Evolutionary conservation across 306 rosid species (phyloP), one percentile per base, ranked within the genome.

Genomic region (Vigna radiata): DNA sequence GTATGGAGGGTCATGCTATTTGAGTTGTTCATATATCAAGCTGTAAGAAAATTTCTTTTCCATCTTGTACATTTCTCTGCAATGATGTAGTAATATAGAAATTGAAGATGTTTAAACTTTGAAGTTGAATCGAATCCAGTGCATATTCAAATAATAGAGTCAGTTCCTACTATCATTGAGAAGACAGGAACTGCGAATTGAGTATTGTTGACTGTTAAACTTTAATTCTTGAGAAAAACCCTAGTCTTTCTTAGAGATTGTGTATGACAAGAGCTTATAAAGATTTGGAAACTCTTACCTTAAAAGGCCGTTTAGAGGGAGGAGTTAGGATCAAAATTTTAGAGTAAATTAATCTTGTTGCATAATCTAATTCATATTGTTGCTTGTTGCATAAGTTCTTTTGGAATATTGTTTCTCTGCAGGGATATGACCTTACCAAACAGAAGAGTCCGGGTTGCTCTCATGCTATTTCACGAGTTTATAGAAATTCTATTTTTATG

Each of bases 401-500:
- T 23, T 64, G 75, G 47, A 44, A 43, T 6, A 7, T 60, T 36
- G 25, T 70, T 70, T 70, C 50, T 9, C 33, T 70, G 72, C 72
- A 83, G 86, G 86, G 86, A 56, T 83, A 77, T 78, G 86, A 82
- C 61, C 59, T 66, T 36, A 66, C 68, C 31, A 83, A 77, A 14
- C 76, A 77, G 36, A 77, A 72, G 67, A 66, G 60, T 77, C 68
- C 76, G 3, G 77, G 77, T 49, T 55, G 41, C 77, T 58, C 76
- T 43, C 79, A 36, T 44, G 53, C 33, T 23, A 17, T 49, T 81
- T 81, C 85, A 9, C 79, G 69, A 48, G 36, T 63, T 36, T 85
- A 82, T 86, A 82, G 81, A 54, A 83, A 70, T 75, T 84, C 91
- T 62, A 62, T 62, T 70, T 75, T 52, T 78, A 77, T 70, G 78